Conservation (phyloP, 805 yeast species). For the Lipomyces kockii region DNA sequence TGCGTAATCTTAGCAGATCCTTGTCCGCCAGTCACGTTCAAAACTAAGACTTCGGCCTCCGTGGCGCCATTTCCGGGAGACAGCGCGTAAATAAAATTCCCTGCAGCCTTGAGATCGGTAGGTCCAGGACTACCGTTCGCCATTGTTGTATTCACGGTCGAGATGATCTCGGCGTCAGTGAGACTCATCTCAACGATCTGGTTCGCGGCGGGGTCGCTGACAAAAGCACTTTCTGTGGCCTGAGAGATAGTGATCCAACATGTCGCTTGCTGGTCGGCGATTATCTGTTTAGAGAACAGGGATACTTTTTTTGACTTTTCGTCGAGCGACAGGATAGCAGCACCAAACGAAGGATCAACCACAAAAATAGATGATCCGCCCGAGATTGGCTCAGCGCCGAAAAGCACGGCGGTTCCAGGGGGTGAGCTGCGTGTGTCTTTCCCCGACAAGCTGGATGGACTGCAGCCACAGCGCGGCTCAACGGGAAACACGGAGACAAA, state of each 20-base stretch:
- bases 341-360: background rate
- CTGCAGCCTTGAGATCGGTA: slow-evolving; percentile 1
- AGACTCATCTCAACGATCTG: slow-evolving; percentile 6
- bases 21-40: background rate
- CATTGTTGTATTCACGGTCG: background rate
- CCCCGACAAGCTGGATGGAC: background rate
- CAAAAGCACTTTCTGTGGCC: background rate
- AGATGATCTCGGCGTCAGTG: slow-evolving; percentile 3
- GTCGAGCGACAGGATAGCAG: background rate
- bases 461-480: background rate
- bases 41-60: slow-evolving; percentile 1
- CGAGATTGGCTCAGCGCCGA: background rate
- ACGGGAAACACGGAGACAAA: background rate
- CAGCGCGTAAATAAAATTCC: background rate
- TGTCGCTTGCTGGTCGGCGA: slow-evolving; percentile 1
- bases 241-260: background rate
- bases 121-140: background rate
- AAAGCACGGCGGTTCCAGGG: slow-evolving; percentile 5
- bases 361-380: background rate
- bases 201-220: background rate
- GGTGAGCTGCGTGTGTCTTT: background rate
- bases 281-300: background rate
- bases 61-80: background rate
- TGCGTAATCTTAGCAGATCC: background rate
- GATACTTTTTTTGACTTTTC: background rate